Base-by-base conservation (phyloP, 495 filamentous ascomycete genomes). In the Aspergillus olivimuriae region DNA sequence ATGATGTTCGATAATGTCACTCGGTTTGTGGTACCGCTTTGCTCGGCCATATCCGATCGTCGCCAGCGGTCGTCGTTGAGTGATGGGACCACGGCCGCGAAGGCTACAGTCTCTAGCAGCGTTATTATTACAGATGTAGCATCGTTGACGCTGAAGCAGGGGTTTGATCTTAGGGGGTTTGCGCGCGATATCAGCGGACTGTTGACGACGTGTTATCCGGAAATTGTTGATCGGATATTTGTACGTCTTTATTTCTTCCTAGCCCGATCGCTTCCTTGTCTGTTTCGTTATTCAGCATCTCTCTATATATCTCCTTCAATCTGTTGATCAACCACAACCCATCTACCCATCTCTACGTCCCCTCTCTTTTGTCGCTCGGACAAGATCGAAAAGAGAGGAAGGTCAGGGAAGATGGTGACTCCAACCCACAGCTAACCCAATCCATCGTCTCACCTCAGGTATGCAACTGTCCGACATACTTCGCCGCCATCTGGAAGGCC, bases 11-110 rank as follows among this genome's bases (percentile, higher is more conserved):
- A 68, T 24, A 41, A 31, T 33, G 36, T 61, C 4, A 48, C 51
- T 7, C 57, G 61, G 0, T 59, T 65, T 18, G 47, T 63, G 7
- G 37, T 60, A 15, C 63, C 65, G 1, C 56, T 68, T 10, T 66
- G 65, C 39, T 53, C 58, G 6, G 48, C 50, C 19, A 39, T 57
- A 28, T 28, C 6, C 24, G 24, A 11, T 28, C 11, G 11, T 5
- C 6, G 24, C 6, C 11, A 28, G 24, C 24, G 24, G 11, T 28
- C 6, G 24, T 5, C 6, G 11, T 28, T 5, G 24, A 11, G 24
- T 6, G 24, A 11, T 5, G 11, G 24, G 11, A 11, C 6, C 6
- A 28, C 6, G 11, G 24, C 6, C 6, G 24, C 6, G 24, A 28
- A 28, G 24, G 11, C 24, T 6, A 11, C 24, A 28, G 46, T 66